Conservation (phyloP, 176 grass and related monocot genomes). For the Carex scoparia region DNA sequence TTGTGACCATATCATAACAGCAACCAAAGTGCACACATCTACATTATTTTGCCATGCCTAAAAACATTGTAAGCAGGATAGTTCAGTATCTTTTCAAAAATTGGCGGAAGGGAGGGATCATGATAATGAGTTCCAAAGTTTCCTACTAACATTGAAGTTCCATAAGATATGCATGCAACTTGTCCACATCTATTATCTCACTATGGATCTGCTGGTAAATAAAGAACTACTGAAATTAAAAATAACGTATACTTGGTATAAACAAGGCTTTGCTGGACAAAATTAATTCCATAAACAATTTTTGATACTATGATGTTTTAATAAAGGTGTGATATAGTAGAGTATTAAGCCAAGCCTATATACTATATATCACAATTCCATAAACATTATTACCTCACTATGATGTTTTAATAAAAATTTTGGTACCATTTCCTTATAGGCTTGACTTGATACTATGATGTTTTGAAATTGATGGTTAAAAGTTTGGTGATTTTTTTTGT, state of each 20-base stretch:
- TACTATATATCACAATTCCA: too few species aligned
- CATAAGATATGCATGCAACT: not conserved
- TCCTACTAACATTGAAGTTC: not conserved
- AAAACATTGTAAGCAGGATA: not conserved
- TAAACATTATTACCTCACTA: too few species aligned
- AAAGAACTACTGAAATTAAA: not conserved
- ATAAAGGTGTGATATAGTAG: too few species aligned
- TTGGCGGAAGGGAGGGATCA: not conserved
- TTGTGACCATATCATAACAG: not conserved
- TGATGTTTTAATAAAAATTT: too few species aligned
- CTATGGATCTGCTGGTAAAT: not conserved
- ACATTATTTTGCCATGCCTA: not conserved
- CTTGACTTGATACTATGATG: too few species aligned
- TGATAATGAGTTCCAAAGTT: not conserved
- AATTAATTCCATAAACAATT: not conserved
- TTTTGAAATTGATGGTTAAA: too few species aligned
- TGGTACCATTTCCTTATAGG: too few species aligned
- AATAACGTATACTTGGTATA: not conserved
- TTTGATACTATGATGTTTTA: too few species aligned
- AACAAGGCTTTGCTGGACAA: not conserved
- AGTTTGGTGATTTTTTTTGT: too few species aligned
- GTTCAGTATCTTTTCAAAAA: not conserved
- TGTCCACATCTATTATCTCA: not conserved
- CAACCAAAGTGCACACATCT: not conserved
- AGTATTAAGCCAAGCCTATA: too few species aligned